Evolutionary conservation across 23 red algal genomes (phyloP).

Genomic region (Gracilaria domingensis): DNA sequence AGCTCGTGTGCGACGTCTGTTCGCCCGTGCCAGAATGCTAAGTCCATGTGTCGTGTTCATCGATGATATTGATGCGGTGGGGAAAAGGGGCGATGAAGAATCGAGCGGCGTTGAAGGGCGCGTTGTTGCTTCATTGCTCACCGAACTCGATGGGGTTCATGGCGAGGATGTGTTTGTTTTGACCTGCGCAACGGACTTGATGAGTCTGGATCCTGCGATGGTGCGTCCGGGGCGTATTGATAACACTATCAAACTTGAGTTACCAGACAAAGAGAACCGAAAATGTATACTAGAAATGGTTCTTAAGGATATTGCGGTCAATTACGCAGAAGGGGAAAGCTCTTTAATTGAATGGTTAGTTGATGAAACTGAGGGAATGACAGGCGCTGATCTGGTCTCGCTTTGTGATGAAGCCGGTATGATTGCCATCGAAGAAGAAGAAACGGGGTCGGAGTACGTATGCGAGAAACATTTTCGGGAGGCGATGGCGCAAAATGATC

Average conservation of each 20-base stretch:
- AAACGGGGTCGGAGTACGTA: slow-evolving; percentile 4
- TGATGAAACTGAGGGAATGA: slow-evolving; percentile 8
- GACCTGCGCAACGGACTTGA: slow-evolving; percentile 31
- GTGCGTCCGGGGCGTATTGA: slow-evolving; percentile 70
- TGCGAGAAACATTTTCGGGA: neutral
- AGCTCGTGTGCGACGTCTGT: slow-evolving; percentile 76
- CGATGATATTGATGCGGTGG: slow-evolving; percentile 93
- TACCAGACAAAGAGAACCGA: slow-evolving; percentile 37
- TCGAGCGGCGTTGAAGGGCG: slow-evolving; percentile 63
- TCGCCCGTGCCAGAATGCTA: slow-evolving; percentile 73
- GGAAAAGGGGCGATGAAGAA: slow-evolving; percentile 37
- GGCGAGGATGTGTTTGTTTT: slow-evolving; percentile 72
- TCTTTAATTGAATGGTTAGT: slow-evolving; percentile 14
- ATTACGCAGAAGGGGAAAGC: neutral
- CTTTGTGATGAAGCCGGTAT: slow-evolving; percentile 51
- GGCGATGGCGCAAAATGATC: slow-evolving; percentile 10
- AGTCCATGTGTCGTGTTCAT: slow-evolving; percentile 92
- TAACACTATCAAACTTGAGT: slow-evolving; percentile 34
- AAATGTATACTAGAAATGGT: slow-evolving; percentile 42
- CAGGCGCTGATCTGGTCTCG: slow-evolving; percentile 29
- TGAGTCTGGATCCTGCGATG: slow-evolving; percentile 49
- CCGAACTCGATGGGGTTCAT: slow-evolving; percentile 69
- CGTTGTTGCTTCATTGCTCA: slow-evolving; percentile 59
- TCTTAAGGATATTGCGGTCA: slow-evolving; percentile 13
- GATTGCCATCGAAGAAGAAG: slow-evolving; percentile 46